phyloP scores from a whole-genome alignment of 495 filamentous ascomycete genomes.

The Annulohypoxylon bovei region DNA sequence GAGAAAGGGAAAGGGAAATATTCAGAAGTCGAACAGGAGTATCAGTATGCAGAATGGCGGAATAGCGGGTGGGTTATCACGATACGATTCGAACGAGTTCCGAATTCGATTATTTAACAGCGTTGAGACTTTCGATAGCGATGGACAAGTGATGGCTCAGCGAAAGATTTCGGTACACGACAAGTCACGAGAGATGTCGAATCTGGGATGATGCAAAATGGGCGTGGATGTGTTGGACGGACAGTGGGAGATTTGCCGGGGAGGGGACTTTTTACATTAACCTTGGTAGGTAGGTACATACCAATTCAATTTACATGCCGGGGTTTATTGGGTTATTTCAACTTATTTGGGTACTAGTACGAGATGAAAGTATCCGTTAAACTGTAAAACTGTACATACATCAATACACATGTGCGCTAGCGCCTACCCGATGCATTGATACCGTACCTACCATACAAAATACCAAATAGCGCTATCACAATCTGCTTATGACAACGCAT shows the following conservation, averaged over 20 bases:
- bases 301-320: background rate
- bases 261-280: conserved; percentile 37
- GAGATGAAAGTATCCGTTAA: background rate
- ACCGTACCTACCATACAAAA: background rate
- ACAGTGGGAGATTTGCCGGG: conserved; percentile 31
- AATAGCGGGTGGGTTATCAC: background rate
- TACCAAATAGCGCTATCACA: conserved; percentile 2
- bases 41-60: background rate
- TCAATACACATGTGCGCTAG: background rate
- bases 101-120: background rate
- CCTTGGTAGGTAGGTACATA: background rate
- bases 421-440: conserved; percentile 4
- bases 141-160: background rate
- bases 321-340: background rate
- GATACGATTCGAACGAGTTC: background rate
- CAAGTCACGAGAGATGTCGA: conserved; percentile 13
- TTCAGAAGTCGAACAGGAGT: background rate
- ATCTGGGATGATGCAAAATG: conserved; percentile 25
- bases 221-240: conserved; percentile 24
- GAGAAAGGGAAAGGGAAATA: background rate
- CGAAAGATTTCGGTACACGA: background rate
- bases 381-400: background rate
- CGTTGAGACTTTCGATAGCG: background rate
- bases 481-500: conserved; percentile 24
- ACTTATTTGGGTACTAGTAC: background rate